Evolutionary conservation across 23 red algal genomes (phyloP).

Genomic region (Gracilaria vermiculophylla): DNA sequence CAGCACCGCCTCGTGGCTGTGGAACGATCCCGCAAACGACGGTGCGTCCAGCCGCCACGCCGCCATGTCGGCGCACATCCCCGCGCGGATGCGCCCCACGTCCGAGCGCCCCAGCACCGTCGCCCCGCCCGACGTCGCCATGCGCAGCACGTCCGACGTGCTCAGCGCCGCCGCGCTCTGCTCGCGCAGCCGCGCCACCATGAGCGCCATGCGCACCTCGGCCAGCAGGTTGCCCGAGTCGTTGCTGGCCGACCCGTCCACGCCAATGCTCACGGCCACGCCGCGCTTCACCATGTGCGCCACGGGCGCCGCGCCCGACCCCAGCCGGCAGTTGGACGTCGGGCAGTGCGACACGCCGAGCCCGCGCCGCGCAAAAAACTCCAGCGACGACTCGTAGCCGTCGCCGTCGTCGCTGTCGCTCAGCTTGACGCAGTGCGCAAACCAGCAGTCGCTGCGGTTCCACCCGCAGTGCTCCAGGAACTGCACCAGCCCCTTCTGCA

Average conservation of each 20-base stretch:
- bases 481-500: constrained; percentile 37
- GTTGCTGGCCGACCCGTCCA: constrained; percentile 87
- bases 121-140: constrained; percentile 43
- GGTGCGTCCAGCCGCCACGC: constrained; percentile 48
- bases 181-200: constrained; percentile 30
- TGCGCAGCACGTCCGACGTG: constrained; percentile 22
- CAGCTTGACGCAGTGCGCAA: constrained; percentile 58
- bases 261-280: constrained; percentile 80
- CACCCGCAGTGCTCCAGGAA: constrained; percentile 55
- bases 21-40: constrained; percentile 46
- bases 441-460: constrained; percentile 49
- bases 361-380: constrained; percentile 21
- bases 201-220: constrained; percentile 70
- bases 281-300: constrained; percentile 60
- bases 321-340: constrained; percentile 88
- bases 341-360: constrained; percentile 92
- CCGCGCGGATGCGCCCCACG: constrained; percentile 24
- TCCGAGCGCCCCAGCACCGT: constrained; percentile 34
- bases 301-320: constrained; percentile 71
- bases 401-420: constrained; percentile 14
- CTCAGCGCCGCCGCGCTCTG: constrained; percentile 30
- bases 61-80: constrained; percentile 52
- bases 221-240: constrained; percentile 83
- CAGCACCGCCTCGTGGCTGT: constrained; percentile 48
- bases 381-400: background rate